Evolutionary conservation across 1,284 basidiomycete genomes (phyloP), one percentile per base, ranked within the genome.

Genomic region (Veloboletus limbatus): DNA sequence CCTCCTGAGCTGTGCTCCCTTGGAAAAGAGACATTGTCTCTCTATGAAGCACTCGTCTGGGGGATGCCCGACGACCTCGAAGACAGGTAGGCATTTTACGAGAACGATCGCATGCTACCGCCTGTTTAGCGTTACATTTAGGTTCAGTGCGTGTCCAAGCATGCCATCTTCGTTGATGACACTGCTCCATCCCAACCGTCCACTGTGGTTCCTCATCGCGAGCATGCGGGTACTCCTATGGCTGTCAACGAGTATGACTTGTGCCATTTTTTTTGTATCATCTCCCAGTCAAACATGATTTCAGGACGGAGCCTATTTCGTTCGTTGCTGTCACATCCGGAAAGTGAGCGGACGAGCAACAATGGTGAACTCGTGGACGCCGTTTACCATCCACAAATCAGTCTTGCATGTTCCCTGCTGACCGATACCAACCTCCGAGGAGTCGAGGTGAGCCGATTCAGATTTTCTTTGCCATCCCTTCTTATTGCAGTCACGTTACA

Each of bases 21-120:
- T 21, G 72, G 67, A 22, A 57, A 54, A 39, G 75, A 77, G 52
- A 57, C 67, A 0, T 47, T 85, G 1, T 65, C 65, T 8, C 62
- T 87, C 13, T 60, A 85, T 9, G 79, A 85, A 54, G 68, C 72
- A 0, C 54, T 87, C 20, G 73, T 72, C 44, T 78, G 76, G 71
- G 70, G 69, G 46, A 61, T 69, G 24, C 67, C 74, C 1, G 69
- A 73, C 8, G 73, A 77, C 18, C 52, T 67, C 9, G 68, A 72
- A 24, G 55, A 69, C 21, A 68, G 66, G 83, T 80, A 54, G 33
- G 52, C 38, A 13, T 45, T 38, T n/a, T 40, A 5, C 13, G 22
- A 47, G 7, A 20, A 16, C 13, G n/a, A 34, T 8, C 22, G 5
- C 32, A 48, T 24, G 24, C 14, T 9, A 18, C 14, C 43, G 9